These are phyloP conservation scores for Furcasterigmium sp. DNA, from an alignment of 2,329 filamentous ascomycete genomes.

Conservation along the genomic window DNA sequence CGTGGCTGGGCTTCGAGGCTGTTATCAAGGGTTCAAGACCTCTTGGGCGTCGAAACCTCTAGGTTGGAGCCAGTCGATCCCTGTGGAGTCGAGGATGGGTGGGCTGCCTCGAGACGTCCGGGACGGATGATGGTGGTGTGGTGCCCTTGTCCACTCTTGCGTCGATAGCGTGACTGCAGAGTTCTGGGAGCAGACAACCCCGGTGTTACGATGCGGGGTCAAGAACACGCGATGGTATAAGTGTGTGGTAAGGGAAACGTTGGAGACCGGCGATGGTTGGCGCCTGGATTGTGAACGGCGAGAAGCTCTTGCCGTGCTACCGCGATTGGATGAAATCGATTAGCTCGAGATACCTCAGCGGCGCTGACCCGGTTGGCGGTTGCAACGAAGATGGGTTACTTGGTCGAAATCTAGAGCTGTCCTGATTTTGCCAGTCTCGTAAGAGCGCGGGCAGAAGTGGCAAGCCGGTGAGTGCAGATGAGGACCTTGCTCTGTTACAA, in stretches of 20 bases:
- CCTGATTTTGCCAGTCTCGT: too few species aligned
- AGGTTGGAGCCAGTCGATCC: not conserved
- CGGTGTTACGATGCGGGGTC: not conserved
- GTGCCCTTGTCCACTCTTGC: not conserved
- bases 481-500: too few species aligned
- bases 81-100: not conserved
- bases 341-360: too few species aligned
- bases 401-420: too few species aligned
- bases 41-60: too few species aligned
- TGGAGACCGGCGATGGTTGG: not conserved
- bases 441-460: too few species aligned
- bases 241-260: not conserved
- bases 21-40: too few species aligned
- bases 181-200: not conserved
- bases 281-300: not conserved
- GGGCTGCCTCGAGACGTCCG: not conserved
- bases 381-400: too few species aligned
- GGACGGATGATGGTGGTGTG: conserved; percentile 1
- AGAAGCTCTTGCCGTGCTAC: too few species aligned
- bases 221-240: not conserved
- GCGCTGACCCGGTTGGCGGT: too few species aligned
- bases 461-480: too few species aligned
- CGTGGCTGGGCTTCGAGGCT: too few species aligned
- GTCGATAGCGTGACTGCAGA: conserved; percentile 1
- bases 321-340: not conserved